Evolutionary conservation across 2,329 filamentous ascomycete genomes (phyloP).

Genomic region (Xylariomycetidae sp.): DNA sequence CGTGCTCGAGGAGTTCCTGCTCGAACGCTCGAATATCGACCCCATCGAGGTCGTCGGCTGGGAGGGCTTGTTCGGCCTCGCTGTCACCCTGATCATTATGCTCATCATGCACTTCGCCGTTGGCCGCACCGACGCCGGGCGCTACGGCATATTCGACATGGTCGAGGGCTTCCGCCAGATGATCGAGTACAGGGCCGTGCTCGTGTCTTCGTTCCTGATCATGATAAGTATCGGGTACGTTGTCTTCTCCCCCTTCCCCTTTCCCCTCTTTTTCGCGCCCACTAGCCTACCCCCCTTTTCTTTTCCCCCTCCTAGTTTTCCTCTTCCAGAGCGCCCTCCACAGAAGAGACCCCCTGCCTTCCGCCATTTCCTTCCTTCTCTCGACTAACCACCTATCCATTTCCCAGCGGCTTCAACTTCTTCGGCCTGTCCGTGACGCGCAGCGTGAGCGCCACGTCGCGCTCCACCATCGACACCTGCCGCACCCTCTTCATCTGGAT

Average conservation of each 20-base stretch:
- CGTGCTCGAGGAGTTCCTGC: conserved; percentile 89
- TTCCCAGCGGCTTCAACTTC: conserved; percentile 89
- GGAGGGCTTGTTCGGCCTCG: conserved; percentile 91
- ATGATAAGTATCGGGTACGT: conserved; percentile 96
- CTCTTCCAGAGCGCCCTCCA: too few relatives aligned
- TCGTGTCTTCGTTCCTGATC: conserved; percentile 77
- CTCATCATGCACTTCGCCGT: conserved; percentile 71
- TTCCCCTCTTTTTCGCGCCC: too few relatives aligned
- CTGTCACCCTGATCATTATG: conserved; percentile 74
- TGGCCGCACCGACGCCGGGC: conserved; percentile 69
- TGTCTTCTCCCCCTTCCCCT: not conserved
- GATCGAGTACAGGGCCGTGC: conserved; percentile 64
- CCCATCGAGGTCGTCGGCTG: conserved; percentile 91
- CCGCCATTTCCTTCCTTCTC: conserved; percentile 3
- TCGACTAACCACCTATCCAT: too few relatives aligned
- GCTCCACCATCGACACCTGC: conserved; percentile 96
- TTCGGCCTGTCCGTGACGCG: conserved; percentile 93
- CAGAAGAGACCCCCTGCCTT: not conserved
- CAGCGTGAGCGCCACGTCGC: conserved; percentile 82
- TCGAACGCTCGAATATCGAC: conserved; percentile 61
- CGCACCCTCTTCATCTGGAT: conserved; percentile 98
- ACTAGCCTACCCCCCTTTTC: not conserved
- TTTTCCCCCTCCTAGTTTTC: too few relatives aligned
- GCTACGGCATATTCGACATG: conserved; percentile 84
- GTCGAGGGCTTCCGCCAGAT: conserved; percentile 81